Base-by-base conservation (phyloP, 2,329 filamentous ascomycete species). In the Zalaria sp. region DNA sequence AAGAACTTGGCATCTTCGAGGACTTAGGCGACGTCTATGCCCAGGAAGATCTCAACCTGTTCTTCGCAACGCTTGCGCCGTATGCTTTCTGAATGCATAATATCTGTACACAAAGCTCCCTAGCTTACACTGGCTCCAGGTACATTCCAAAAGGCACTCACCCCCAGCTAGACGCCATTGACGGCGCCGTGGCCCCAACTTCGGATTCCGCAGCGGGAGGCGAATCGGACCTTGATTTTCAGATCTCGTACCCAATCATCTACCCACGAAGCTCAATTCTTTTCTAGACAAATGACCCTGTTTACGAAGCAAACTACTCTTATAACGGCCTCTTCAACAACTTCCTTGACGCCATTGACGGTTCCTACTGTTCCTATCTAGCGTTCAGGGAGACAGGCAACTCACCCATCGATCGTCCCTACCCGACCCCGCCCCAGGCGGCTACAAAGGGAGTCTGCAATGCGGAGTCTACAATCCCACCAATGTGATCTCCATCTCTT, bases 401-500 rank as follows among this genome's bases (percentile, higher is more conserved):
- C 46, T n/a, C 63, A 37, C 63, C 56, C 11, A 54, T 67, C 8
- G 68, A 73, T 48, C 64, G 70, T 0, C 52, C 54, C 7, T 73
- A 75, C 46, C 72, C 1, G 63, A 72, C 47, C 56, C 61, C 3
- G 53, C 54, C 7, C 59, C 57, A n/a, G 65, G 59, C 8, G 72
- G 71, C 5, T 75, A 73, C 56, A 64, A 66, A 40, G 68, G 68
- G 11, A 46, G 52, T 2, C 49, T 62, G 8, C 57, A 63, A 38
- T 68, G 67, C 43, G 67, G 67, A 4, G 58, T 60, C 9, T 72
- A 64, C 55, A 58, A 67, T 49, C 69, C 71, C 3, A 71, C 73
- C 9, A 72, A 75, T 46, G 72, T 76, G 3, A 66, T 79, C 47
- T 72, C 69, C 34, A 71, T 78, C 52, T 75, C 71, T 3, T 79